Conservation (phyloP, 2,329 filamentous ascomycete genomes). For the Fusarium bulbicola region DNA sequence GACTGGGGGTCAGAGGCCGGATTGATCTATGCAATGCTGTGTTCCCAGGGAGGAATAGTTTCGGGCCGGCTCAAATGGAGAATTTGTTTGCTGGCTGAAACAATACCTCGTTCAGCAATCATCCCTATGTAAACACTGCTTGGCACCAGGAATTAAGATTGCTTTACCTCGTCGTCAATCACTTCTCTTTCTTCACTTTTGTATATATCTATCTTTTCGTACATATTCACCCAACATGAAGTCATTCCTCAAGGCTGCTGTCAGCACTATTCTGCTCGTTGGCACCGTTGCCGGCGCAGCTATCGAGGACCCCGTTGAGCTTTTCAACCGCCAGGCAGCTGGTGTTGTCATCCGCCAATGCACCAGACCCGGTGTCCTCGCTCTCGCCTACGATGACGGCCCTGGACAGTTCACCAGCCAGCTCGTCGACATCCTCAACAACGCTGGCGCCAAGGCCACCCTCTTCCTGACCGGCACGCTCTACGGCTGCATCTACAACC, state of each 20-base stretch:
- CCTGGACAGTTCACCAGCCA: slow-evolving; percentile 59
- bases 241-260: slow-evolving; percentile 8
- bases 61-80: neutral
- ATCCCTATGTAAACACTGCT: slow-evolving; percentile 7
- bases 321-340: slow-evolving; percentile 50
- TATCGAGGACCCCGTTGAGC: slow-evolving; percentile 48
- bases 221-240: slow-evolving; percentile 12
- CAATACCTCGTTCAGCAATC: neutral
- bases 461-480: slow-evolving; percentile 64
- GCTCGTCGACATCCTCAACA: slow-evolving; percentile 61
- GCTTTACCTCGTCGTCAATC: neutral
- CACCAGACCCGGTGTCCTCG: slow-evolving; percentile 54
- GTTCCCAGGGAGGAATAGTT: neutral
- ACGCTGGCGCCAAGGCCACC: slow-evolving; percentile 59
- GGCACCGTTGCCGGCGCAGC: slow-evolving; percentile 45
- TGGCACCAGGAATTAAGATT: neutral
- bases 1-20: neutral
- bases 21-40: neutral
- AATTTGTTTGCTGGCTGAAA: neutral
- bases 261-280: slow-evolving; percentile 34
- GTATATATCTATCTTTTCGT: neutral
- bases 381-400: slow-evolving; percentile 64
- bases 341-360: slow-evolving; percentile 58
- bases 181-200: neutral
- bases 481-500: slow-evolving; percentile 61